Conservation (phyloP, 495 filamentous ascomycete species). For the Neurospora sp. region DNA sequence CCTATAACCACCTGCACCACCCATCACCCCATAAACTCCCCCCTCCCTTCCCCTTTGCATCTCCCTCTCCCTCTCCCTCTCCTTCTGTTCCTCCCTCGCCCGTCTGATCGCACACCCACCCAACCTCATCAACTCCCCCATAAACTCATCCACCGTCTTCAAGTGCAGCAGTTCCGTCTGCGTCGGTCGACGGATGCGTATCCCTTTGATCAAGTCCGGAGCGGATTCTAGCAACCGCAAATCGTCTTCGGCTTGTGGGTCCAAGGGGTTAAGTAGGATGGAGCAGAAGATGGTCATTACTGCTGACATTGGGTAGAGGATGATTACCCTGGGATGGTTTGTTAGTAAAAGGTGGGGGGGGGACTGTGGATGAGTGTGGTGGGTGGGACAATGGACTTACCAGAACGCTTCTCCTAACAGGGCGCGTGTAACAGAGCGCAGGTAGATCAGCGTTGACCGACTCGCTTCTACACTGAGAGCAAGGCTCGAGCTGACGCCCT, state of each 20-base stretch:
- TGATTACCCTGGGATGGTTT: slow-evolving; percentile 20
- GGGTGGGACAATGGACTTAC: slow-evolving; percentile 16
- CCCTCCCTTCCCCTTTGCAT: not conserved
- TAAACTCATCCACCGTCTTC: slow-evolving; percentile 38
- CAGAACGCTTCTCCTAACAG: slow-evolving; percentile 38
- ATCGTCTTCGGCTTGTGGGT: slow-evolving; percentile 35
- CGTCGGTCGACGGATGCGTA: slow-evolving; percentile 30
- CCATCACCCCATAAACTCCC: not conserved
- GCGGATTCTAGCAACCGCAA: slow-evolving; percentile 31
- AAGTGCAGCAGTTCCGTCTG: slow-evolving; percentile 36
- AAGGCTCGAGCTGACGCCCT: slow-evolving; percentile 40
- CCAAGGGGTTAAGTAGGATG: slow-evolving; percentile 37
- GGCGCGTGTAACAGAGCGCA: slow-evolving; percentile 30
- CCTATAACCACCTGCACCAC: not conserved
- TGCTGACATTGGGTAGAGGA: slow-evolving; percentile 45
- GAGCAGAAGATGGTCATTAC: slow-evolving; percentile 41
- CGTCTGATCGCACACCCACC: slow-evolving; percentile 6
- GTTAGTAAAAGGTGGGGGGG: not conserved
- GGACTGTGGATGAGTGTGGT: not conserved
- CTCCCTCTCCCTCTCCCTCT: not conserved
- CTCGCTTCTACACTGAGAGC: slow-evolving; percentile 42
- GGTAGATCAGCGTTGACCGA: slow-evolving; percentile 38
- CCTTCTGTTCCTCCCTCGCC: slow-evolving; percentile 1
- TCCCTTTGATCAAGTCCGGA: slow-evolving; percentile 31
- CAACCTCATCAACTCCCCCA: slow-evolving; percentile 34